These are phyloP conservation scores for Synchytrium microbalum DNA, from an alignment of 371 early-diverging fungal genomes.

Conservation along the genomic window DNA sequence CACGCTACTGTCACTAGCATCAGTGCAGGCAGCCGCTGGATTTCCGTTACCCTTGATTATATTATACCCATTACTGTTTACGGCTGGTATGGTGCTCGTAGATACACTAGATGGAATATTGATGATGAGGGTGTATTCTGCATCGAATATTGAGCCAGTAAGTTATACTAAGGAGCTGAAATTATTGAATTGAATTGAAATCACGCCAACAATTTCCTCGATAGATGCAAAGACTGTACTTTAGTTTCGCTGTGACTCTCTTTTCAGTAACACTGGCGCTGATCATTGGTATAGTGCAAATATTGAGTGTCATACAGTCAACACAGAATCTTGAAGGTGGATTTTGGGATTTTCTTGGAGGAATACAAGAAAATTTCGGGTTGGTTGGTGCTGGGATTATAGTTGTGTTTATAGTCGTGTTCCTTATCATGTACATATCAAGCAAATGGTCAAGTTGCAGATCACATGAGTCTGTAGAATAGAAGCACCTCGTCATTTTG, in stretches of 20 bases:
- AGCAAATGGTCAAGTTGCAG: no score
- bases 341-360: constrained; percentile 51
- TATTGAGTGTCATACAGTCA: constrained; percentile 42
- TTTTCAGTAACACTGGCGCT: constrained; percentile 53
- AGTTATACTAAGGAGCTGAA: background rate
- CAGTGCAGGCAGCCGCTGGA: constrained; percentile 38
- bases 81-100: constrained; percentile 58
- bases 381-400: constrained; percentile 49
- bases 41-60: constrained; percentile 46
- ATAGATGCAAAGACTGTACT: constrained; percentile 47
- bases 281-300: constrained; percentile 45
- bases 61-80: constrained; percentile 56
- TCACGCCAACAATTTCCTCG: background rate
- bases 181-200: background rate
- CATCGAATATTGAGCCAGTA: constrained; percentile 55
- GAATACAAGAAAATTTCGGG: constrained; percentile 42
- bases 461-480: no score
- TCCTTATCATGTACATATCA: no score
- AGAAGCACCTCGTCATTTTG: no score
- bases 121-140: constrained; percentile 54
- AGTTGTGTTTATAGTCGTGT: constrained; percentile 40
- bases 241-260: constrained; percentile 53
- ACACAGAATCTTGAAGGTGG: constrained; percentile 35
- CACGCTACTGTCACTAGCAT: constrained; percentile 48
- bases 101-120: constrained; percentile 60